phyloP scores from a whole-genome alignment of 495 filamentous ascomycete species.

The Tuber borchii region DNA sequence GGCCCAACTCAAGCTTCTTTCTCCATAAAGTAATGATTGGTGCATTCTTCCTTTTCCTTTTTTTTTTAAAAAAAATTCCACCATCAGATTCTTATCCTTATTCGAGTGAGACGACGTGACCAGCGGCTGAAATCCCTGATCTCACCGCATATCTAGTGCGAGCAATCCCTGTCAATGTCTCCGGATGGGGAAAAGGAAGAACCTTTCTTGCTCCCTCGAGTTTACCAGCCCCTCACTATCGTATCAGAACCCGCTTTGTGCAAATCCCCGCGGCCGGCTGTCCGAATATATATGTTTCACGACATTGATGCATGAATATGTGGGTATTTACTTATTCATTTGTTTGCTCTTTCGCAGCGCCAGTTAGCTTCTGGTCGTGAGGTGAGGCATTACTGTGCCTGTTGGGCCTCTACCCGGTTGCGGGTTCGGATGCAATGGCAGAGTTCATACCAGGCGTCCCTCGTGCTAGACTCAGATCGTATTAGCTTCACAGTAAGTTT shows the following conservation, averaged over 20 bases:
- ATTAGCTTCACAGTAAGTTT: background rate
- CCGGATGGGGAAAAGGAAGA: background rate
- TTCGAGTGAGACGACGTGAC: background rate
- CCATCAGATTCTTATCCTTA: background rate
- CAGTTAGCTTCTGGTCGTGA: background rate
- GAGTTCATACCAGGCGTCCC: background rate
- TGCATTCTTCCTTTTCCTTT: background rate
- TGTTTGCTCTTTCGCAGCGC: background rate
- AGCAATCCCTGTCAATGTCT: background rate
- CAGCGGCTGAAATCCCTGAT: background rate
- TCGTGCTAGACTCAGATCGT: background rate
- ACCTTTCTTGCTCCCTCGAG: background rate
- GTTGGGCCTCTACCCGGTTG: background rate
- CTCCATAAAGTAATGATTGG: background rate
- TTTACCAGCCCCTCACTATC: background rate
- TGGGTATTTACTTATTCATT: background rate
- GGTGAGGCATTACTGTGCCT: background rate
- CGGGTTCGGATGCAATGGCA: background rate
- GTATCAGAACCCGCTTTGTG: background rate
- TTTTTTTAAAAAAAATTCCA: too few species aligned
- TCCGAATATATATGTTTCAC: background rate
- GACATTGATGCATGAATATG: background rate
- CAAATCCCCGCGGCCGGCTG: background rate
- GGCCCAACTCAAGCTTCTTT: background rate
- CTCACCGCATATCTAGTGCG: background rate